A percentile compares a stretch with the other conserved stretches of the same genome.
Conservation (phyloP, 192 early-diverging fungal genomes). For the Fimicolochytrium jonesii region DNA sequence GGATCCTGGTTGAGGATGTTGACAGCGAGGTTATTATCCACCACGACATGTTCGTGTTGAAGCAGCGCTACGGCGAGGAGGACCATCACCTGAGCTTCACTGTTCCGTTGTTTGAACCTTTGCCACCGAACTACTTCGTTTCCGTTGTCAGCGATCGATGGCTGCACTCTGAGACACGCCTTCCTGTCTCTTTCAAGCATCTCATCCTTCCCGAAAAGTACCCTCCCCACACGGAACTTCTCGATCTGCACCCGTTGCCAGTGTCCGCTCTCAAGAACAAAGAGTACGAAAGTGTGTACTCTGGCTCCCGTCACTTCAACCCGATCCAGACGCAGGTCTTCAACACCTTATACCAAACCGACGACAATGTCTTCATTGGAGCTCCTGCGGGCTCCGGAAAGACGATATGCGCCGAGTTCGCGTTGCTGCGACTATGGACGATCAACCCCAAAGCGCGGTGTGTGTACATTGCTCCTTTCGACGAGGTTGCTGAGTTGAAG, state of each 20-base stretch:
- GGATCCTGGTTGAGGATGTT: slow-evolving; percentile 92
- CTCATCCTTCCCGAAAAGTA: slow-evolving; percentile 90
- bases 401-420: slow-evolving; percentile 93
- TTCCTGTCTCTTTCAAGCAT: slow-evolving; percentile 91
- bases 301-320: slow-evolving; percentile 70
- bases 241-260: slow-evolving; percentile 89
- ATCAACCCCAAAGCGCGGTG: slow-evolving; percentile 58
- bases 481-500: slow-evolving; percentile 74
- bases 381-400: slow-evolving; percentile 94
- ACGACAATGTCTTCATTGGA: slow-evolving; percentile 88
- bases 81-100: slow-evolving; percentile 88
- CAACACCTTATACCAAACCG: slow-evolving; percentile 77
- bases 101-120: slow-evolving; percentile 83
- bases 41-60: slow-evolving; percentile 88
- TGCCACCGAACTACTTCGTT: slow-evolving; percentile 97
- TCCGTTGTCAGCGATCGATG: slow-evolving; percentile 90
- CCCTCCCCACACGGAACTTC: slow-evolving; percentile 88
- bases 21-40: slow-evolving; percentile 86
- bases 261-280: slow-evolving; percentile 72
- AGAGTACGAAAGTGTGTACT: slow-evolving; percentile 68
- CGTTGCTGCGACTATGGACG: slow-evolving; percentile 83
- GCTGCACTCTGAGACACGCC: slow-evolving; percentile 85
- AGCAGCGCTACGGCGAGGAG: slow-evolving; percentile 73
- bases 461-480: slow-evolving; percentile 89
- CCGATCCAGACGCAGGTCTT: slow-evolving; percentile 96